Evolutionary conservation across 305 asterid species (phyloP), one percentile per base, ranked within the genome.

Genomic region (Fraxinus ornus): DNA sequence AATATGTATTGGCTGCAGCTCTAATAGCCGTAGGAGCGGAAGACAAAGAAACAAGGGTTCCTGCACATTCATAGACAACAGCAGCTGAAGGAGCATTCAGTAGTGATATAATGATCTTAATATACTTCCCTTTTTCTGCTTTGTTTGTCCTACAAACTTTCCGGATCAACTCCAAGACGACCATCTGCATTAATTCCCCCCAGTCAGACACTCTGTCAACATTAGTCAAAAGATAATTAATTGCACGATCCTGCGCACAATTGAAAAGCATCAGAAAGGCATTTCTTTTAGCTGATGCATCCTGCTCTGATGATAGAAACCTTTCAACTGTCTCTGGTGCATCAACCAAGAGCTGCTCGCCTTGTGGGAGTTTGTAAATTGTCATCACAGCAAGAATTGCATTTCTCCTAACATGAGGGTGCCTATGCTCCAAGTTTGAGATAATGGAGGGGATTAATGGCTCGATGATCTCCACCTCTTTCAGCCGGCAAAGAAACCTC

Each of bases 361-460:
- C 98, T 0, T 94, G 97, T 21, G 90, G 97, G 81, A 95, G 98
- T 88, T 90, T 94, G 93, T 91, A 94, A 41, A 95, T 93, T 13
- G 98, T 84, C 99, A 94, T 95, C 86, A 95, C 93, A 39, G 99
- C 97, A 84, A 94, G 97, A 85, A 95, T 92, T 10, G 99, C 99
- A 82, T 91, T 92, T 87, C 96, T 91, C 87, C 99, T 84, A 52
- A 94, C 90, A 72, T 90, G 94, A 13, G 98, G 95, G 88, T 94
- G 89, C 7, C 98, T 93, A 76, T 94, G 99, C 87, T 95, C 99
- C 94, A 95, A 88, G 88, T 94, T 94, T 81, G 90, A 85, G 86
- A 95, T 89, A 52, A 95, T 90, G 83, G 99, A 93, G 30, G 99
- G 97, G 83, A 95, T 91, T 88, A 95, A 85, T 55, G 99, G 99